A percentile compares a stretch with the other conserved stretches of the same genome.
These are phyloP conservation scores for Daldinia sp. DNA, from an alignment of 2,329 filamentous ascomycete species.

Conservation along the genomic window DNA sequence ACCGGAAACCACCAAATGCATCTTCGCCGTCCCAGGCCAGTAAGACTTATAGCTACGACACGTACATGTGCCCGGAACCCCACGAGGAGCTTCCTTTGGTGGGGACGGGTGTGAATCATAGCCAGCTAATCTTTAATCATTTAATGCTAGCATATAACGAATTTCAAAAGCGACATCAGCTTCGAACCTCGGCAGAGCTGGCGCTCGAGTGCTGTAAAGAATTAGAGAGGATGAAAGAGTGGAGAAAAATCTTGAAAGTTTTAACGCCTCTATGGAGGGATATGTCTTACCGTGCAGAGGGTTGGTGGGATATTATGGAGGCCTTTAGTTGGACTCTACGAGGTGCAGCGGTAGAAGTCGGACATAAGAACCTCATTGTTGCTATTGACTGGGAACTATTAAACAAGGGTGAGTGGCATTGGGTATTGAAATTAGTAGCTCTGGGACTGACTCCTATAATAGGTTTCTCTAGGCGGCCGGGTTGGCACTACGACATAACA, in stretches of 20 bases:
- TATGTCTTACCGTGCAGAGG: constrained; percentile 63
- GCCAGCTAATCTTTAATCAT: constrained; percentile 61
- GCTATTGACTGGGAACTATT: constrained; percentile 73
- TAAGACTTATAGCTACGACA: constrained; percentile 68
- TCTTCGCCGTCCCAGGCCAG: constrained; percentile 57
- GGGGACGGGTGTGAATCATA: constrained; percentile 62
- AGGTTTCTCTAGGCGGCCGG: constrained; percentile 63
- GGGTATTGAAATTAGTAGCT: not conserved
- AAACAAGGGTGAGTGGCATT: constrained; percentile 58
- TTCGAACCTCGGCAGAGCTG: constrained; percentile 63
- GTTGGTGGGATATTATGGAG: constrained; percentile 67
- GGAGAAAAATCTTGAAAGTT: constrained; percentile 62
- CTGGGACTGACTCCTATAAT: constrained; percentile 32
- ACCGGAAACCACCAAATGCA: constrained; percentile 59
- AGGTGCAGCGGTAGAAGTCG: constrained; percentile 61
- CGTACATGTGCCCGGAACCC: constrained; percentile 71
- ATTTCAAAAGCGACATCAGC: constrained; percentile 63
- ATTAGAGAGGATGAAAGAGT: constrained; percentile 58
- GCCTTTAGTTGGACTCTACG: constrained; percentile 69
- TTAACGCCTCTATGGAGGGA: constrained; percentile 66
- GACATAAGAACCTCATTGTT: constrained; percentile 64
- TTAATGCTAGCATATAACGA: constrained; percentile 61
- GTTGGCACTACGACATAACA: constrained; percentile 69
- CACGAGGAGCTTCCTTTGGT: constrained; percentile 65
- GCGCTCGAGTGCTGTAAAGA: constrained; percentile 66